Percentiles rank a stretch among this genome's conserved stretches.
Conservation (phyloP, 1,284 basidiomycete genomes). For the Retiboletus flavoniger region DNA sequence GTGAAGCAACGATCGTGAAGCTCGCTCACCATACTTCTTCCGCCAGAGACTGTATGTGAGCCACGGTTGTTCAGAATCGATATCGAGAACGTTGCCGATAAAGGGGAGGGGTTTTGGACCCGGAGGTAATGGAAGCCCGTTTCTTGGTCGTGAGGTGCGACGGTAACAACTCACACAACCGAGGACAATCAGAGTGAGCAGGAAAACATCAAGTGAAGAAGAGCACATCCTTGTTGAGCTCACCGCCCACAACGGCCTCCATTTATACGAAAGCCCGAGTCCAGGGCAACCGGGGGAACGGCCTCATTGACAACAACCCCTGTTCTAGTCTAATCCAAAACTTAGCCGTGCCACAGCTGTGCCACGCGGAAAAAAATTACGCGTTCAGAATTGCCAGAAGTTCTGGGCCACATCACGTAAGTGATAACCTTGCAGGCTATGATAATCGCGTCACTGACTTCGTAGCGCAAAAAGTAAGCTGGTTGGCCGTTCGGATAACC, state of each 20-base stretch:
- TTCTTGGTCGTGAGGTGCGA: slow-evolving; percentile 9
- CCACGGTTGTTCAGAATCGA: slow-evolving; percentile 46
- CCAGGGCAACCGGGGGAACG: slow-evolving; percentile 4
- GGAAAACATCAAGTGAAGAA: slow-evolving; percentile 4
- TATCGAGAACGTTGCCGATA: slow-evolving; percentile 44
- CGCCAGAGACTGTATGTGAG: slow-evolving; percentile 29
- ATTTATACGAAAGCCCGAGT: slow-evolving; percentile 21
- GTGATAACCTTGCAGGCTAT: slow-evolving; percentile 24
- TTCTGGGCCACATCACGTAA: slow-evolving; percentile 28
- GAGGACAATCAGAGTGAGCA: slow-evolving; percentile 17
- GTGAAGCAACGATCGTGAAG: not conserved
- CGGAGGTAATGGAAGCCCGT: slow-evolving; percentile 31
- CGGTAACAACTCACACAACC: slow-evolving; percentile 11
- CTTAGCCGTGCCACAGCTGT: not conserved
- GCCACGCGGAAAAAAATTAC: slow-evolving; percentile 13
- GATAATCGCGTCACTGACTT: slow-evolving; percentile 25
- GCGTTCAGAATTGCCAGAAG: slow-evolving; percentile 12
- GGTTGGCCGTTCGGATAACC: slow-evolving; percentile 4
- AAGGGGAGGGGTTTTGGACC: slow-evolving; percentile 36
- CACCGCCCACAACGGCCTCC: not conserved
- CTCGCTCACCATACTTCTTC: slow-evolving; percentile 28
- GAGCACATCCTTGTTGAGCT: slow-evolving; percentile 16
- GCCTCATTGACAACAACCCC: slow-evolving; percentile 9
- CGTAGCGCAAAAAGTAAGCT: slow-evolving; percentile 8
- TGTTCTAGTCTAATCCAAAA: slow-evolving; percentile 15